These are phyloP conservation scores for Wallemia hederae DNA, from an alignment of 1,284 basidiomycete species.

Conservation along the genomic window DNA sequence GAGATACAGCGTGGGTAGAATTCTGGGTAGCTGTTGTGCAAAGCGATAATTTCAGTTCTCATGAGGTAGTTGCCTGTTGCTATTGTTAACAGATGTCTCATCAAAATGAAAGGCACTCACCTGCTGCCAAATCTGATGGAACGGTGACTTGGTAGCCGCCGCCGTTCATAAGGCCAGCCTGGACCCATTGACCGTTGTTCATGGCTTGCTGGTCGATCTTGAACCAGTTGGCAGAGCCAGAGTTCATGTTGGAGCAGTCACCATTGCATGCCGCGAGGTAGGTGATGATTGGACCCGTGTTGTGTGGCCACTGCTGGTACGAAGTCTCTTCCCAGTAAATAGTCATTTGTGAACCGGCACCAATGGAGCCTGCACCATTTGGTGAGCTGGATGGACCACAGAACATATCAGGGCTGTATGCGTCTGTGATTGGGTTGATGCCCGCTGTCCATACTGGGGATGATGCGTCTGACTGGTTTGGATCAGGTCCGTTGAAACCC, in stretches of 20 bases:
- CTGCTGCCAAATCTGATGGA: not conserved
- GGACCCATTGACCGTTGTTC: not conserved
- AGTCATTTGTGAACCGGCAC: not conserved
- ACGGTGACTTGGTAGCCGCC: not conserved
- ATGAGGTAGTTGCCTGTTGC: not conserved
- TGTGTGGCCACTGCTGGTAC: slow-evolving; percentile 31
- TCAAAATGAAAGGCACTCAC: too few species aligned
- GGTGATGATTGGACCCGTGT: slow-evolving; percentile 36
- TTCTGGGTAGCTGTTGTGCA: not conserved
- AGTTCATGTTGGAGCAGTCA: not conserved
- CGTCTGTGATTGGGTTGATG: not conserved
- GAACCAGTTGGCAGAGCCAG: not conserved
- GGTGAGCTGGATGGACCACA: not conserved
- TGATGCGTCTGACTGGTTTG: not conserved
- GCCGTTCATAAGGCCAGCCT: not conserved
- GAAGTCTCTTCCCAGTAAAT: slow-evolving; percentile 1
- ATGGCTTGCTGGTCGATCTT: not conserved
- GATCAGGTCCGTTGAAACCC: not conserved
- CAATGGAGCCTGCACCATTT: not conserved
- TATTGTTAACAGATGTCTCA: too few species aligned
- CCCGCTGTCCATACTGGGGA: not conserved
- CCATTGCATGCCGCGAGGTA: slow-evolving; percentile 34
- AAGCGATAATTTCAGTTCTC: not conserved
- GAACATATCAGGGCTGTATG: not conserved
- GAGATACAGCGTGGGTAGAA: too few species aligned